Percentiles rank a stretch among this genome's conserved stretches.
phyloP scores from a whole-genome alignment of 2,329 filamentous ascomycete species.

The Venturia carpophila region DNA sequence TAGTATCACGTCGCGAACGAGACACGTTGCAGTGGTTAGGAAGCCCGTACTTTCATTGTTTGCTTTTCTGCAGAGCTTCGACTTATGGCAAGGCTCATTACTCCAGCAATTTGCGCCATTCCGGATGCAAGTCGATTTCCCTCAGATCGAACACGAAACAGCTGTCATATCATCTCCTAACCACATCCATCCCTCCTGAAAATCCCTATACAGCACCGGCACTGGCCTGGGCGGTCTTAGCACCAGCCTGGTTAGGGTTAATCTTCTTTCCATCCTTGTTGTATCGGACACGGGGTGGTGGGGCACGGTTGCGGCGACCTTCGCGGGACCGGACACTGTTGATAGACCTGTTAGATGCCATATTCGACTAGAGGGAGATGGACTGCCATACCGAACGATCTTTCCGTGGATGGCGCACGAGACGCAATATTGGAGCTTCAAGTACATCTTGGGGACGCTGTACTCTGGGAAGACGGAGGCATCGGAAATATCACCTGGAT shows the following conservation, averaged over 20 bases:
- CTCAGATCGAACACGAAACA: background rate
- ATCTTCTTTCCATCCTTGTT: constrained; percentile 99
- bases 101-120: background rate
- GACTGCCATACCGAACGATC: constrained; percentile 90
- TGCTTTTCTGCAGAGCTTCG: background rate
- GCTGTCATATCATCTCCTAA: background rate
- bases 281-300: constrained; percentile 94
- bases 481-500: constrained; percentile 96
- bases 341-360: constrained; percentile 16
- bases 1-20: background rate
- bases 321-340: constrained; percentile 89
- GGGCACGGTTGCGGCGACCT: constrained; percentile 97
- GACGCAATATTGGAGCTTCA: constrained; percentile 99
- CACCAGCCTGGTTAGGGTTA: constrained; percentile 65
- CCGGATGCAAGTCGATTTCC: background rate
- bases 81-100: background rate
- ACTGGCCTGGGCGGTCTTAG: constrained; percentile 47
- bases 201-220: constrained; percentile 25
- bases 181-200: background rate
- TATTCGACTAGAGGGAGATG: background rate
- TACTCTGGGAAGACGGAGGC: constrained; percentile 99
- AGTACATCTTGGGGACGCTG: constrained; percentile 99
- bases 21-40: background rate
- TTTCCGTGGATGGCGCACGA: constrained; percentile 99
- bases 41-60: background rate